These are phyloP conservation scores for Blepharisma stoltei DNA, from an alignment of 73 alveolate genomes.

Conservation along the genomic window DNA sequence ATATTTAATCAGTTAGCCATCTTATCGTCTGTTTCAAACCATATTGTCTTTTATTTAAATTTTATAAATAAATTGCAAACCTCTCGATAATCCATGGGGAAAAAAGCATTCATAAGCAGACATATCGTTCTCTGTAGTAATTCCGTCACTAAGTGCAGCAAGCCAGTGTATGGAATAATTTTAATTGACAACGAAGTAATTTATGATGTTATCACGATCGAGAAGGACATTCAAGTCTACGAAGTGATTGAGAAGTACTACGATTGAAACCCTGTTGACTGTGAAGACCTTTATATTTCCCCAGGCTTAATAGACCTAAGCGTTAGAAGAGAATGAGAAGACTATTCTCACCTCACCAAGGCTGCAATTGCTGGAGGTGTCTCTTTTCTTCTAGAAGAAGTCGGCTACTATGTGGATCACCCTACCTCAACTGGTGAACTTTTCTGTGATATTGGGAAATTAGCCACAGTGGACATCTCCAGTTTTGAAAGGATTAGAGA, in stretches of 20 bases:
- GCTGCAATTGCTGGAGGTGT: constrained; percentile 25
- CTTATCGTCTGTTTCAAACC: no score
- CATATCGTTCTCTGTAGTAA: constrained; percentile 1
- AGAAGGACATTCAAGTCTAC: no score
- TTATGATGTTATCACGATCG: not conserved
- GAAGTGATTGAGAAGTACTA: not conserved
- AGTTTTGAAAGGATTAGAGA: no score
- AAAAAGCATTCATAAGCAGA: not conserved
- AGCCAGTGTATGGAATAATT: constrained; percentile 9
- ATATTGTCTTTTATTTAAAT: no score
- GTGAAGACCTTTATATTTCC: not conserved
- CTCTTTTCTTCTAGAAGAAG: not conserved
- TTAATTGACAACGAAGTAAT: not conserved
- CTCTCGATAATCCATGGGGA: not conserved
- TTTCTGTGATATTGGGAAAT: not conserved
- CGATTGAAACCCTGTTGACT: constrained; percentile 10
- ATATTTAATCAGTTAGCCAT: no score
- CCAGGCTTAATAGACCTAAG: constrained; percentile 19
- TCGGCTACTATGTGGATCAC: not conserved
- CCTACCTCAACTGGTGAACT: not conserved
- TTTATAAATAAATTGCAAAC: not conserved
- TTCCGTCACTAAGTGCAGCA: not conserved
- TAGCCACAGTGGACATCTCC: not conserved
- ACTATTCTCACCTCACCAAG: not conserved
- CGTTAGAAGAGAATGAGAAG: constrained; percentile 20